A percentile compares a stretch with the other conserved stretches of the same genome.
These are phyloP conservation scores for Malus sylvestris DNA, from an alignment of 306 rosid genomes.

Conservation along the genomic window DNA sequence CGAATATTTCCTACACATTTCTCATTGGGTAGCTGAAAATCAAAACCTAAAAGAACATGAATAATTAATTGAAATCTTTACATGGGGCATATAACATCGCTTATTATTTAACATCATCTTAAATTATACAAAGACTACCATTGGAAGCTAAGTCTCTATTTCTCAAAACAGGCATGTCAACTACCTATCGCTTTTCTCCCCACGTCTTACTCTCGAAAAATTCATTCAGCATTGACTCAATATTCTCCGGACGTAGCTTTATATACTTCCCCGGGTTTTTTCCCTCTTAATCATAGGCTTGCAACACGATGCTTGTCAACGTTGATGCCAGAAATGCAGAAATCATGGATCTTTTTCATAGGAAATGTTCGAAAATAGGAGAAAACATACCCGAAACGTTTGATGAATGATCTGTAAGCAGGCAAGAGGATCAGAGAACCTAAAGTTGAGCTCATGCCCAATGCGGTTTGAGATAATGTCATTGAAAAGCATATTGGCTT, in stretches of 20 bases:
- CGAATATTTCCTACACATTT: neutral
- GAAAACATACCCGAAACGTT: constrained; percentile 70
- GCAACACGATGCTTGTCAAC: constrained; percentile 9
- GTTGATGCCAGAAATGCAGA: neutral
- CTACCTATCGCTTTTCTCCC: constrained; percentile 67
- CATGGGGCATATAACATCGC: neutral
- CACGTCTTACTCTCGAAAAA: constrained; percentile 88
- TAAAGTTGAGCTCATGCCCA: too few species aligned
- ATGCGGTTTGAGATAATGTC: too few species aligned
- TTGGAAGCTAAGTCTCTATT: neutral
- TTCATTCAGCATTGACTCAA: constrained; percentile 77
- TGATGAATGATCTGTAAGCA: constrained; percentile 86
- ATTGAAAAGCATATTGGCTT: too few species aligned
- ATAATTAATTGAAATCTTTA: neutral
- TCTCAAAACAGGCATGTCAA: neutral
- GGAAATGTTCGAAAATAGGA: neutral
- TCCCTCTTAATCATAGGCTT: constrained; percentile 90
- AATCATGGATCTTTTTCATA: neutral
- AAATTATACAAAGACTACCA: neutral
- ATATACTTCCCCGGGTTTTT: constrained; percentile 76
- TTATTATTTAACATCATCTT: neutral
- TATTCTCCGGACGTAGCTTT: constrained; percentile 53
- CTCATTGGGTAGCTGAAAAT: neutral
- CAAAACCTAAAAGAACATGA: neutral
- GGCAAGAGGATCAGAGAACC: constrained; percentile 52